These are phyloP conservation scores for Epichloe bromicola DNA, from an alignment of 2,329 filamentous ascomycete species.

Conservation along the genomic window DNA sequence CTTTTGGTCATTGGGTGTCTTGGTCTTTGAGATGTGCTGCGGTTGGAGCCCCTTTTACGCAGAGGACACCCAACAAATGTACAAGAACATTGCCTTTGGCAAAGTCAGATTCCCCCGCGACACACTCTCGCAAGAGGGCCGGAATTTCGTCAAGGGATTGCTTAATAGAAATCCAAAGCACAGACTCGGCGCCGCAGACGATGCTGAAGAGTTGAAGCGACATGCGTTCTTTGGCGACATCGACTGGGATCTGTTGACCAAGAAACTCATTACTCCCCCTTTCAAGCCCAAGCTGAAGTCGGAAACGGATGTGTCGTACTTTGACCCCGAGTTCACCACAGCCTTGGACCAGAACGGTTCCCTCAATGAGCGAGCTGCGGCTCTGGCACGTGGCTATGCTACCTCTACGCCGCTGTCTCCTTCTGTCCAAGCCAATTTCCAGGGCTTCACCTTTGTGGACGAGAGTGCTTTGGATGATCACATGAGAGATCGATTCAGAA, in stretches of 20 bases:
- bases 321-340: slow-evolving; percentile 96
- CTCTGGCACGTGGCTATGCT: slow-evolving; percentile 71
- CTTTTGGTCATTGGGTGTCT: slow-evolving; percentile 94
- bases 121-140: slow-evolving; percentile 83
- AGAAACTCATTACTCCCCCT: slow-evolving; percentile 87
- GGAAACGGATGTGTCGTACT: slow-evolving; percentile 93
- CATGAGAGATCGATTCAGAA: slow-evolving; percentile 41
- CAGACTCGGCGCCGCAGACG: slow-evolving; percentile 75
- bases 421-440: slow-evolving; percentile 94
- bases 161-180: slow-evolving; percentile 96
- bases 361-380: slow-evolving; percentile 80
- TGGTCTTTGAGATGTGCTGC: slow-evolving; percentile 99
- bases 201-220: slow-evolving; percentile 86
- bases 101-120: slow-evolving; percentile 91
- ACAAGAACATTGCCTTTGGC: slow-evolving; percentile 99
- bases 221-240: slow-evolving; percentile 93
- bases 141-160: slow-evolving; percentile 95
- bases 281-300: slow-evolving; percentile 97
- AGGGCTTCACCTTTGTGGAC: slow-evolving; percentile 98
- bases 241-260: slow-evolving; percentile 76
- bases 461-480: slow-evolving; percentile 89
- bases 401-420: slow-evolving; percentile 88
- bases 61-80: slow-evolving; percentile 99
- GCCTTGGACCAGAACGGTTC: slow-evolving; percentile 78
- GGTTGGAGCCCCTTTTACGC: slow-evolving; percentile 99